Conservation (phyloP, 208 protist species). For the Trypanosoma congolense region DNA sequence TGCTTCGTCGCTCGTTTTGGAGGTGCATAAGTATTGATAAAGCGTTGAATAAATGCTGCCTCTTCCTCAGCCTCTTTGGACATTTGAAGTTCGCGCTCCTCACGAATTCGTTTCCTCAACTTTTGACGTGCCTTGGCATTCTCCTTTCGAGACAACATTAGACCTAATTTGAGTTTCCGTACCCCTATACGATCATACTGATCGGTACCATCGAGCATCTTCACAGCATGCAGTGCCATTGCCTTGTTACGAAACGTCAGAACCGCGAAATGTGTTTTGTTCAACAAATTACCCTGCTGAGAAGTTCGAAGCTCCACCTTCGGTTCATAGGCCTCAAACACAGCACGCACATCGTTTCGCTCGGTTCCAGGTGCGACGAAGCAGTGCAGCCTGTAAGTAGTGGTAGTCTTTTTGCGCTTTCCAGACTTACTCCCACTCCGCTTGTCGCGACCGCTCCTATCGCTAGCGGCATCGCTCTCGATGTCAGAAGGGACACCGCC, state of each 20-base stretch:
- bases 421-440: slow-evolving; percentile 25
- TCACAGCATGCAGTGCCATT: slow-evolving; percentile 75
- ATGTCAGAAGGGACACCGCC: slow-evolving; percentile 36
- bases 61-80: slow-evolving; percentile 48
- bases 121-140: slow-evolving; percentile 54
- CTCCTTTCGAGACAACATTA: slow-evolving; percentile 79
- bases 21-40: slow-evolving; percentile 41
- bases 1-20: background rate
- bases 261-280: slow-evolving; percentile 86
- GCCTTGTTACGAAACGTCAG: slow-evolving; percentile 88
- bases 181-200: slow-evolving; percentile 76
- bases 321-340: slow-evolving; percentile 82
- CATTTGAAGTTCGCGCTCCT: slow-evolving; percentile 20
- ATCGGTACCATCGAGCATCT: slow-evolving; percentile 72
- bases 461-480: slow-evolving; percentile 27
- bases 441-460: slow-evolving; percentile 7
- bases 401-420: slow-evolving; percentile 25
- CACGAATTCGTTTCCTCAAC: slow-evolving; percentile 33
- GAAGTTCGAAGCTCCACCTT: slow-evolving; percentile 73
- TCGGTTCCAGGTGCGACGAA: slow-evolving; percentile 87
- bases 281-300: slow-evolving; percentile 84
- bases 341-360: slow-evolving; percentile 70
- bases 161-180: slow-evolving; percentile 54
- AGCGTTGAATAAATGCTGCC: slow-evolving; percentile 54
- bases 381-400: slow-evolving; percentile 77